Percentiles rank a stretch among this genome's conserved stretches.
Evolutionary conservation across 352 stramenopile species (phyloP).

Genomic region (Thraustochytrium sp.): DNA sequence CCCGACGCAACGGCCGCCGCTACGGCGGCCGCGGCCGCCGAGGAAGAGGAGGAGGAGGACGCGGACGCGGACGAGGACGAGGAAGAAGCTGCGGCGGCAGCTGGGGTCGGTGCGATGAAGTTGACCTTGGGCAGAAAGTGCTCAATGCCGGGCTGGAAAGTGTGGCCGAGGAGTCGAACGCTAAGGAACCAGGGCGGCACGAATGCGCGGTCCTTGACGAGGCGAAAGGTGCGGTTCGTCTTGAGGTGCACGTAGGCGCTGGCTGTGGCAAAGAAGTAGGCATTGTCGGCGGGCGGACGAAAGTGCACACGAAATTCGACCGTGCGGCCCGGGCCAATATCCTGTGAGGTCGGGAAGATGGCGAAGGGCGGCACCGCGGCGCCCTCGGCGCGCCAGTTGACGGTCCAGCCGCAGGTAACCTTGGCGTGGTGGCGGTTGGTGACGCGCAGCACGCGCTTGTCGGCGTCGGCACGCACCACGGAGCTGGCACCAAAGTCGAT

Average conservation of each 20-base stretch:
- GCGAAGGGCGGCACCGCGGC: background rate
- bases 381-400: background rate
- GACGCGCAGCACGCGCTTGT: background rate
- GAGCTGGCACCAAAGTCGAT: slow-evolving; percentile 14
- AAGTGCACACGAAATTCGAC: slow-evolving; percentile 75
- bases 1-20: too few species aligned
- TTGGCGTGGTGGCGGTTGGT: slow-evolving; percentile 15
- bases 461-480: background rate
- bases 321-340: slow-evolving; percentile 68
- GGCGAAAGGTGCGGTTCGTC: slow-evolving; percentile 82
- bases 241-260: slow-evolving; percentile 80
- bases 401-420: slow-evolving; percentile 4
- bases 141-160: slow-evolving; percentile 62
- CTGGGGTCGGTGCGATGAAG: background rate
- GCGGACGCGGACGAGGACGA: too few species aligned
- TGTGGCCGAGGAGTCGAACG: slow-evolving; percentile 70
- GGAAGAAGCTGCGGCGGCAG: too few species aligned
- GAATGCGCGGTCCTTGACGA: slow-evolving; percentile 83
- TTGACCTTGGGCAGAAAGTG: slow-evolving; percentile 81
- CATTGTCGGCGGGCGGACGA: slow-evolving; percentile 63
- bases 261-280: slow-evolving; percentile 80
- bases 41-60: too few species aligned
- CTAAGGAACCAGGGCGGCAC: slow-evolving; percentile 78
- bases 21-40: too few species aligned
- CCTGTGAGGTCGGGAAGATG: slow-evolving; percentile 45